phyloP scores from a whole-genome alignment of 768 basidiomycete species.

The Lactifluus volemus region DNA sequence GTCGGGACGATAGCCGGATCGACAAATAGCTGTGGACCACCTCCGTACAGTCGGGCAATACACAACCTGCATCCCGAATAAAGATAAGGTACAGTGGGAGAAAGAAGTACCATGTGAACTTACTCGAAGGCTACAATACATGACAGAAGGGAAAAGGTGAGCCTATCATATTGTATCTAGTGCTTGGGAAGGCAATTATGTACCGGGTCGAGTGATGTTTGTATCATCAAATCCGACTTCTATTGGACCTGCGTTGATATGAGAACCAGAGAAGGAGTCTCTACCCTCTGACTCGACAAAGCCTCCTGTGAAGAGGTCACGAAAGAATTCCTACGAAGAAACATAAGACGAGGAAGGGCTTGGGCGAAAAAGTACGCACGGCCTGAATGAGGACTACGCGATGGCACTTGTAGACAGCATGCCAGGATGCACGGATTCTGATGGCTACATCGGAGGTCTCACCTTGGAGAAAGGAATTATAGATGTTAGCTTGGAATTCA shows the following conservation, averaged over 20 bases:
- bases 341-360: background rate
- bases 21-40: slow-evolving; percentile 67
- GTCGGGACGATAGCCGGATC: slow-evolving; percentile 59
- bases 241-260: slow-evolving; percentile 42
- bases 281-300: slow-evolving; percentile 51
- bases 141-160: slow-evolving; percentile 15
- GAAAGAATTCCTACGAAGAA: slow-evolving; percentile 66
- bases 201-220: slow-evolving; percentile 84
- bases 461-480: slow-evolving; percentile 60
- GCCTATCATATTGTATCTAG: slow-evolving; percentile 6
- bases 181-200: slow-evolving; percentile 23
- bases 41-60: slow-evolving; percentile 80
- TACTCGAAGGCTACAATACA: slow-evolving; percentile 62
- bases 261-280: slow-evolving; percentile 8
- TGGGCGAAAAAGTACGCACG: slow-evolving; percentile 29
- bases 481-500: slow-evolving; percentile 68
- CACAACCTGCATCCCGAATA: slow-evolving; percentile 49
- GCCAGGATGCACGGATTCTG: slow-evolving; percentile 57
- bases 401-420: slow-evolving; percentile 71
- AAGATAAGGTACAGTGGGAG: background rate
- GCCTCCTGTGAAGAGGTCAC: slow-evolving; percentile 75
- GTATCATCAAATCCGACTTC: slow-evolving; percentile 70
- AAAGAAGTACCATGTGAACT: background rate
- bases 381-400: slow-evolving; percentile 84
- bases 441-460: slow-evolving; percentile 74